Evolutionary conservation across 345 rosid species (phyloP), one percentile per base, ranked within the genome.

Genomic region (Excoecaria agallocha): DNA sequence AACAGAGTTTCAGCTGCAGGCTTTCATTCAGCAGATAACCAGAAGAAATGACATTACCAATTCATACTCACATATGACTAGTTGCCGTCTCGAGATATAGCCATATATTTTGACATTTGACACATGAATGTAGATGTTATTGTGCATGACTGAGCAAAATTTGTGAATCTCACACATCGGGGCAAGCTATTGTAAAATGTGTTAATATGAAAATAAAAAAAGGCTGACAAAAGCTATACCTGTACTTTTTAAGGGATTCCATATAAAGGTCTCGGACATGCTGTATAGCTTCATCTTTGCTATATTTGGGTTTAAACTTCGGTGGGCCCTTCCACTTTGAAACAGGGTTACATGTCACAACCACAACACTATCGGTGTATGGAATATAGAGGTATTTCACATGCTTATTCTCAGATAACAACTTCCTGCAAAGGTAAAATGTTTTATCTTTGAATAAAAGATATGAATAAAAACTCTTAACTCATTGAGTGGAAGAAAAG

Each of bases 281-380:
- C 74, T 87, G 89, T 60, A 91, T 58, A 67, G 97, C 93, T 80
- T 89, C 99, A 39, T 90, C 94, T 20, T 62, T 55, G 7, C 85
- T 90, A 74, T 90, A 91, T 79, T 91, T 89, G 61, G 98, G 93
- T 78, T 87, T 91, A 80, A 76, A 82, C 71, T 91, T 89, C 39
- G 98, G 97, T 68, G 92, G 85, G 66, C 97, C 96, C 83, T 78
- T 85, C 98, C 96, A 87, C 82, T 88, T 93, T 54, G 94, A 91
- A 75, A 89, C 81, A 80, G 97, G 98, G 82, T 91, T 95, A 87
- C 97, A 93, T 19, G 87, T 91, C 77, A 95, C 98, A 81, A 93
- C 91, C 74, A 95, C 97, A 52, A 91, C 94, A 1, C 89, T 83
- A 74, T 91, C 98, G 0, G 94, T 89, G 79, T 90, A 91, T 39